Percentiles rank a stretch among this genome's conserved stretches.
Evolutionary conservation across 805 yeast genomes (phyloP).

Genomic region (Metschnikowia bowlesiae): DNA sequence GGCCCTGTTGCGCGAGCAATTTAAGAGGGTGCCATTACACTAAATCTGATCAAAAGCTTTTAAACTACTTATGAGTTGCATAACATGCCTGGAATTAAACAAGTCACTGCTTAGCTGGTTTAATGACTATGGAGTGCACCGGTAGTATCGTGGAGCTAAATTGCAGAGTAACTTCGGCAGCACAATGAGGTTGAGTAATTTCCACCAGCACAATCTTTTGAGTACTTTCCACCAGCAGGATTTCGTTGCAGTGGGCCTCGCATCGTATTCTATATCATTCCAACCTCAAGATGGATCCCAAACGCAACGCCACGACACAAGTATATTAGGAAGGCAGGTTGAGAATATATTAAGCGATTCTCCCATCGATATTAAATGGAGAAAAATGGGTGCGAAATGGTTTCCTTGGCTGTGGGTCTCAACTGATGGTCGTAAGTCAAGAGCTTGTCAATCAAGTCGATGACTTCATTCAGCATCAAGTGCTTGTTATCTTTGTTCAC

Average conservation of each 20-base stretch:
- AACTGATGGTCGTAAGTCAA: constrained; percentile 85
- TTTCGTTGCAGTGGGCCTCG: constrained; percentile 1
- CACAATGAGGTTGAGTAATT: too few relatives aligned
- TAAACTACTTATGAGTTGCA: neutral
- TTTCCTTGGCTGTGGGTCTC: constrained; percentile 83
- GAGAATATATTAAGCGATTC: neutral
- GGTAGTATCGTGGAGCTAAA: neutral
- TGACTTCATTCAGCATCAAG: constrained; percentile 59
- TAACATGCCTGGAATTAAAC: neutral
- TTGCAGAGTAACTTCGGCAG: neutral
- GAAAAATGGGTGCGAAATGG: constrained; percentile 63
- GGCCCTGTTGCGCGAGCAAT: neutral
- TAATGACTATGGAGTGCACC: neutral
- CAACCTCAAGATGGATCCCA: constrained; percentile 3
- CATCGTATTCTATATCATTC: constrained; percentile 5
- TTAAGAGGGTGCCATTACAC: too few relatives aligned
- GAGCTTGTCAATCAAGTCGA: constrained; percentile 77
- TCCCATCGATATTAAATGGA: constrained; percentile 4
- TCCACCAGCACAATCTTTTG: too few relatives aligned
- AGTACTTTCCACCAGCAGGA: neutral
- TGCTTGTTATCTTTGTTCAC: constrained; percentile 65
- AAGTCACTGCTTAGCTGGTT: neutral
- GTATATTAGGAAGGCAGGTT: neutral
- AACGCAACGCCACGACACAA: neutral
- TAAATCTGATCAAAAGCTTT: neutral